Base-by-base conservation (phyloP, 306 rosid species). In the Oemleria cerasiformis region DNA sequence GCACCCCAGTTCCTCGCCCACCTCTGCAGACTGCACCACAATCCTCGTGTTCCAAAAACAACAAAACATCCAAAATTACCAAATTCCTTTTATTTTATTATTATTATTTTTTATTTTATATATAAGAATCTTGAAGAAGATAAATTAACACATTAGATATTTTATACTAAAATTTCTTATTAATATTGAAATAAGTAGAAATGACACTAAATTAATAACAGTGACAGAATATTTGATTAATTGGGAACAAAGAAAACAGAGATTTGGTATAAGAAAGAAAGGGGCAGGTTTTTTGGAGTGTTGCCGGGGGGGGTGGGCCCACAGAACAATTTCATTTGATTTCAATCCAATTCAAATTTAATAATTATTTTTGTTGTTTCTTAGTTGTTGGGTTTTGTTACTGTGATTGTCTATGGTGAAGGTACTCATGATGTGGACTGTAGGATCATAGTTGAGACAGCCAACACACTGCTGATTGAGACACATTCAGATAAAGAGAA, bases 361-460 rank as follows among this genome's bases (percentile, higher is more conserved):
- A 56, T 70, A 23, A 6, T 42, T 16, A 23, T 55, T 2, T 34
- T n/a, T 49, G 20, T 68, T 39, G 62, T 68, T 68, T 13, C 23
- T 74, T 51, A 40, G 63, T 11, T 38, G 75, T n/a, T 59, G 77
- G 36, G 36, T 30, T 5, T n/a, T 50, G 63, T 44, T 68, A 21
- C 17, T 81, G 65, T 75, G 50, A 67, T 73, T 77, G 86, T 83
- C 84, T 82, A 9, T 15, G 82, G 82, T 86, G 86, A 88, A 80
- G 79, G 82, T 77, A 73, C 19, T 76, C 62, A 56, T 79, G 88
- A 82, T 78, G 87, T 80, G 75, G 82, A 84, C 78, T 34, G 9
- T 71, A 12, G 74, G 54, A 82, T 84, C 84, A 84, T 85, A 85
- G 67, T 45, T 81, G 79, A 76, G 88, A 86, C 86, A 72, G 79